Percentiles rank a stretch among this genome's conserved stretches.
Conservation (phyloP, 345 rosid species). For the Citrus inodora region DNA sequence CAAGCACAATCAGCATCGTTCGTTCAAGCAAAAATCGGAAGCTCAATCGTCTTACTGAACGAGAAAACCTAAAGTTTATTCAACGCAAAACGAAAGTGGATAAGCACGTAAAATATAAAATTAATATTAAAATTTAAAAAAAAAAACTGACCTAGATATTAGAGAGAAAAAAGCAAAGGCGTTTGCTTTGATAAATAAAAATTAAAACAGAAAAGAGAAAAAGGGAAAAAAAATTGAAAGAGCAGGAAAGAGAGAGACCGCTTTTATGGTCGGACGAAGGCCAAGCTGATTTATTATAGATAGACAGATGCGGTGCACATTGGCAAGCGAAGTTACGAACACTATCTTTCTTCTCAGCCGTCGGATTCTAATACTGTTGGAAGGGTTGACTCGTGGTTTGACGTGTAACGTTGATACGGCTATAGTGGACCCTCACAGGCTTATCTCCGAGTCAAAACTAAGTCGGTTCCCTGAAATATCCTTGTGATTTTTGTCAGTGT, state of each 20-base stretch:
- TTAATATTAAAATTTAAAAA: background rate
- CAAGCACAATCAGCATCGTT: background rate
- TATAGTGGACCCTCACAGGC: background rate
- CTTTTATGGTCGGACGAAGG: slow-evolving; percentile 34
- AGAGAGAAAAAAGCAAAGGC: background rate
- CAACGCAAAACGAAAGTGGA: background rate
- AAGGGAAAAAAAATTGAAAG: background rate
- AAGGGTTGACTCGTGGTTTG: background rate
- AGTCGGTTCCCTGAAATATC: background rate
- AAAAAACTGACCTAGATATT: slow-evolving; percentile 13
- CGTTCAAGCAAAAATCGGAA: background rate
- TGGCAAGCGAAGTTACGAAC: background rate
- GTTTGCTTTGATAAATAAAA: background rate
- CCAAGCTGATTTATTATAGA: background rate
- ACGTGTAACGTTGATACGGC: background rate
- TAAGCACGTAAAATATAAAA: background rate
- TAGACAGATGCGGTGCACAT: background rate
- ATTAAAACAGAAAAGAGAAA: background rate
- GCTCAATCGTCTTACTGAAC: background rate
- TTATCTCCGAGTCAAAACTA: background rate
- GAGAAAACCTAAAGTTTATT: background rate
- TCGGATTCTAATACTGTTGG: background rate
- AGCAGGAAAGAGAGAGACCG: slow-evolving; percentile 4
- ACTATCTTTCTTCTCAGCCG: background rate
- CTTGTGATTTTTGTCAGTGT: background rate